Evolutionary conservation across 2,329 filamentous ascomycete species (phyloP).

Genomic region (Ophiocordyceps australis): DNA sequence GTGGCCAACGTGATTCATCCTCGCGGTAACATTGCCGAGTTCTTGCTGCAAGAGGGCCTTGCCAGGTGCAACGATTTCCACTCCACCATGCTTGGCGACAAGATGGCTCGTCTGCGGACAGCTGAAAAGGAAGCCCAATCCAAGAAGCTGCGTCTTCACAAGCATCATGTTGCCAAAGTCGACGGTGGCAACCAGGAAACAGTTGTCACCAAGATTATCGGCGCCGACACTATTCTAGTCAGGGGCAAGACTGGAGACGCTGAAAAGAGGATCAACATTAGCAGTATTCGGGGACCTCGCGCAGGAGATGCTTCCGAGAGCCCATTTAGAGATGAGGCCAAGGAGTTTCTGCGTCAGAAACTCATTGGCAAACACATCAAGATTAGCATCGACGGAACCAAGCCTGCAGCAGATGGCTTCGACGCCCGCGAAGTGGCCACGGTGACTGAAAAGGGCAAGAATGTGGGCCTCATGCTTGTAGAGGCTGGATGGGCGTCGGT

Average conservation of each 20-base stretch:
- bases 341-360: constrained; percentile 87
- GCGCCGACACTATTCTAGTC: constrained; percentile 76
- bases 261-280: constrained; percentile 83
- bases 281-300: constrained; percentile 88
- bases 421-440: constrained; percentile 92
- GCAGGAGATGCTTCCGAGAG: constrained; percentile 71
- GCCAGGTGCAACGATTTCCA: constrained; percentile 92
- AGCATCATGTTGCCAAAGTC: constrained; percentile 57
- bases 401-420: constrained; percentile 75
- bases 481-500: constrained; percentile 88
- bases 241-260: constrained; percentile 61
- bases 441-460: constrained; percentile 67
- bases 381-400: constrained; percentile 76
- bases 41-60: constrained; percentile 74
- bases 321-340: constrained; percentile 81
- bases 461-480: constrained; percentile 69
- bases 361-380: constrained; percentile 92
- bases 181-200: constrained; percentile 55
- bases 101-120: constrained; percentile 71
- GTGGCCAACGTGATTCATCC: constrained; percentile 78
- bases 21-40: constrained; percentile 80
- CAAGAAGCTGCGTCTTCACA: constrained; percentile 62
- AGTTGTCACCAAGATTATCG: constrained; percentile 67
- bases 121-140: constrained; percentile 77
- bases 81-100: constrained; percentile 73